Base-by-base conservation (phyloP, 139 green algal genomes). In the Mychonastes homosphaera region DNA sequence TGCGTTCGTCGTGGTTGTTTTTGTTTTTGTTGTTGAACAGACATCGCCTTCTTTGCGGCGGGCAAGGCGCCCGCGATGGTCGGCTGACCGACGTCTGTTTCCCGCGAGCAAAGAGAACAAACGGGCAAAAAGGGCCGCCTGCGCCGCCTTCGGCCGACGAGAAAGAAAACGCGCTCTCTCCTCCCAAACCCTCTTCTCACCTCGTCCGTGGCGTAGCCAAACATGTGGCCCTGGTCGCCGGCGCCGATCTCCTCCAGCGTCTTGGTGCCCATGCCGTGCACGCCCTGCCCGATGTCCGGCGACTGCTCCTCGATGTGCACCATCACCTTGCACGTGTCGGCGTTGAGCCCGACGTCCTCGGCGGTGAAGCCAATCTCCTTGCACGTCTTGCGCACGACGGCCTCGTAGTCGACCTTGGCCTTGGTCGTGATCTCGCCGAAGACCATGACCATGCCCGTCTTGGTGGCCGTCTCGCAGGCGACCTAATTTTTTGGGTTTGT, bases 401-500 rank as follows among this genome's bases (percentile, higher is more conserved):
- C 82, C 83, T 99, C 93, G 72, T 99, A 99, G 79, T 99, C 92
- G 33, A 97, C 89, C 80, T 98, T 96, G 56, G 93, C 93, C 65
- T 86, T 90, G 65, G 91, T 99, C 53, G 93, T 99, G 80, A 99
- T 98, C 79, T 99, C 93, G 53, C 93, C 93, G 62, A 99, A 99
- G 16, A 99, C 84, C 92, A 98, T 98, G 69, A 98, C 90, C 90
- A 99, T 97, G 76, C 84, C 83, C 21, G 92, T 99, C 90, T 99
- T 99, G 54, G 91, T 96, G 59, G 79, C 84, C 1, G 90, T 98
- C 82, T 99, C 92, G 78, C 92, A 99, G 13, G 92, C 92, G 0
- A 93, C 84, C 82, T 90, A 47, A 19, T 47, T 47, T 21, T 47
- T 47, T 47, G 19, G 19, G 40, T 47, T 47, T 47, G 19, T 47